These are phyloP conservation scores for Huntiella abstrusa DNA, from an alignment of 2,329 filamentous ascomycete genomes.

Conservation along the genomic window DNA sequence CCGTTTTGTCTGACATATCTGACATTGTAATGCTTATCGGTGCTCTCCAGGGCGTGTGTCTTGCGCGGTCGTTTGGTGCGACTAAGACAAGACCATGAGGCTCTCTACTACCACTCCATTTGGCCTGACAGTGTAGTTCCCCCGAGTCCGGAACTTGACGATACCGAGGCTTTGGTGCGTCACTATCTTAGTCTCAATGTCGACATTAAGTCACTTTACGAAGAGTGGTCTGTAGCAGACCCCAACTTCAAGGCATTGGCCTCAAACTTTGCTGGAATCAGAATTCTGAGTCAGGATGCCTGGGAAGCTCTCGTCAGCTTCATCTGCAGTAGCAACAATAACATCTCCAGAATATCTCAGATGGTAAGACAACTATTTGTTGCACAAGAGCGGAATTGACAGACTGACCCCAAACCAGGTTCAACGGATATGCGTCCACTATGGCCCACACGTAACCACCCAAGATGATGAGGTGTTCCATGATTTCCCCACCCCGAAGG, in stretches of 20 bases:
- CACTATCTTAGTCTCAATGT: constrained; percentile 76
- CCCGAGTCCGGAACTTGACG: constrained; percentile 26
- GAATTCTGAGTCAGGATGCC: constrained; percentile 82
- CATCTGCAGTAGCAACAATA: constrained; percentile 98
- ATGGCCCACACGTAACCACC: constrained; percentile 57
- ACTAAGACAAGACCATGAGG: constrained; percentile 59
- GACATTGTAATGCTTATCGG: constrained; percentile 2
- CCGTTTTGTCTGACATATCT: neutral
- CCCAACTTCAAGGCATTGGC: constrained; percentile 78
- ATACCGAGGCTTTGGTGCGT: constrained; percentile 53
- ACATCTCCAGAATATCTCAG: constrained; percentile 83
- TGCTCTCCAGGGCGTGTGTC: constrained; percentile 47
- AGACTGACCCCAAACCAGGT: constrained; percentile 26
- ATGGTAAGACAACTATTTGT: constrained; percentile 41
- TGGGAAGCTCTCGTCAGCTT: constrained; percentile 92
- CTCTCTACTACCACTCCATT: constrained; percentile 63
- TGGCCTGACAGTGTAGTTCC: constrained; percentile 24
- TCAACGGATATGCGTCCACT: constrained; percentile 73
- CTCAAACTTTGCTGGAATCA: constrained; percentile 71
- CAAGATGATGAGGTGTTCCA: constrained; percentile 57
- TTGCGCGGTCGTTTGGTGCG: constrained; percentile 71
- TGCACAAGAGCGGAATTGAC: neutral
- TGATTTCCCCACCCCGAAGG: constrained; percentile 65
- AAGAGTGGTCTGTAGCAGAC: constrained; percentile 72
- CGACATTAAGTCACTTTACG: constrained; percentile 59